Percentiles rank a stretch among this genome's conserved stretches.
Conservation (phyloP, 257 asterid species). For the Eucommia ulmoides region DNA sequence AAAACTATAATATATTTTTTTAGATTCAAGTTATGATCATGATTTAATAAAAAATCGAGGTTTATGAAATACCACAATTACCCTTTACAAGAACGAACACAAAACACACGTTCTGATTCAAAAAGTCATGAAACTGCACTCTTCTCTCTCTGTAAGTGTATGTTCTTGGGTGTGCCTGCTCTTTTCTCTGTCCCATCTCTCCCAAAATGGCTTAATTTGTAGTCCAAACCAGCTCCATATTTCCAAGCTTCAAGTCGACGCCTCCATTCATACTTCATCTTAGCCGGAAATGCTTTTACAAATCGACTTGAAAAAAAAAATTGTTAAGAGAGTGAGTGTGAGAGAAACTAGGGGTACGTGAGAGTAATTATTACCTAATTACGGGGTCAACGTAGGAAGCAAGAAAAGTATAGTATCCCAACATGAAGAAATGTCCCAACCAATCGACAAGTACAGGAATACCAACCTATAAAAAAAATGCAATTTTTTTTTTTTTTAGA, state of each 20-base stretch:
- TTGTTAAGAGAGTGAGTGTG: background rate
- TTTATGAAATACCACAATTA: no score
- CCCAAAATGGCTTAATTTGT: no score
- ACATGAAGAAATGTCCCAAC: conserved; percentile 77
- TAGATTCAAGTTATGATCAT: no score
- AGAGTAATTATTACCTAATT: conserved; percentile 37
- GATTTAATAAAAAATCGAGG: no score
- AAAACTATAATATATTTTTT: no score
- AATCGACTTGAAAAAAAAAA: conserved; percentile 34
- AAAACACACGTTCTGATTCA: no score
- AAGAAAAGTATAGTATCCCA: conserved; percentile 76
- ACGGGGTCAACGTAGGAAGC: conserved; percentile 58
- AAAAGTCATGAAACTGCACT: no score
- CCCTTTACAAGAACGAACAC: no score
- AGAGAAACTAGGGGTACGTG: background rate
- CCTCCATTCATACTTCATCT: conserved; percentile 57
- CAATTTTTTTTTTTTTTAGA: background rate
- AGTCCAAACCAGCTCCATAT: conserved; percentile 94
- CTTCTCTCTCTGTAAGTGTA: no score
- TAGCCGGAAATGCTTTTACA: conserved; percentile 38
- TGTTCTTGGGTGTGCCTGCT: no score
- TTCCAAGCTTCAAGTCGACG: conserved; percentile 87
- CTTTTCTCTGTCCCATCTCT: no score
- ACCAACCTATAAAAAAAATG: conserved; percentile 32
- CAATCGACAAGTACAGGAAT: conserved; percentile 72